A percentile compares a stretch with the other conserved stretches of the same genome.
Evolutionary conservation across 2,329 filamentous ascomycete species (phyloP).

Genomic region (Fusarium subtropicale): DNA sequence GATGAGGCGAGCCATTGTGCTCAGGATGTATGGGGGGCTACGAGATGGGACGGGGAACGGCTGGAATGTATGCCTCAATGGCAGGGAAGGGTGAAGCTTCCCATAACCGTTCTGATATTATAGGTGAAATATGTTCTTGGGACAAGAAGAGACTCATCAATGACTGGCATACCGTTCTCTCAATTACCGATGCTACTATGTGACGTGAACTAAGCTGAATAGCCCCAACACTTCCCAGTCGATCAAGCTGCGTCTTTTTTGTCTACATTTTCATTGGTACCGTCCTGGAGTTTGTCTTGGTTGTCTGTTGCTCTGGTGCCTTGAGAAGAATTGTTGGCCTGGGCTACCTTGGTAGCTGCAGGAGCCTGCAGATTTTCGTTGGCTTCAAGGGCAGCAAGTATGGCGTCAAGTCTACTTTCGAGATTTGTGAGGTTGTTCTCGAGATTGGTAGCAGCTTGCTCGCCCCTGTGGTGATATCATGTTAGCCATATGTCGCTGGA

Average conservation of each 20-base stretch:
- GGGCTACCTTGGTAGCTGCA: slow-evolving; percentile 1
- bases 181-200: background rate
- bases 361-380: slow-evolving; percentile 16
- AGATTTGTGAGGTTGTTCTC: slow-evolving; percentile 65
- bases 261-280: slow-evolving; percentile 7
- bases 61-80: slow-evolving; percentile 7
- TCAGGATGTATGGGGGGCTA: slow-evolving; percentile 27
- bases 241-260: slow-evolving; percentile 17
- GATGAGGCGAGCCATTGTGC: slow-evolving; percentile 21
- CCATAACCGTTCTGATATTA: slow-evolving; percentile 10
- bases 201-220: background rate
- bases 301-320: background rate
- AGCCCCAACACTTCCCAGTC: background rate
- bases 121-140: slow-evolving; percentile 13
- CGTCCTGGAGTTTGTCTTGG: slow-evolving; percentile 6
- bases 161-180: background rate
- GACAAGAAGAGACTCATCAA: slow-evolving; percentile 10
- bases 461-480: slow-evolving; percentile 56
- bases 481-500: slow-evolving; percentile 32
- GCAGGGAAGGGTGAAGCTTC: slow-evolving; percentile 9
- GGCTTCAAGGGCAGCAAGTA: slow-evolving; percentile 62
- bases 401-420: slow-evolving; percentile 66
- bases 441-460: slow-evolving; percentile 64
- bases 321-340: background rate
- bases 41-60: slow-evolving; percentile 11